A percentile compares a stretch with the other conserved stretches of the same genome.
These are phyloP conservation scores for Xylaria sp. DNA, from an alignment of 2,329 filamentous ascomycete genomes.

Conservation along the genomic window DNA sequence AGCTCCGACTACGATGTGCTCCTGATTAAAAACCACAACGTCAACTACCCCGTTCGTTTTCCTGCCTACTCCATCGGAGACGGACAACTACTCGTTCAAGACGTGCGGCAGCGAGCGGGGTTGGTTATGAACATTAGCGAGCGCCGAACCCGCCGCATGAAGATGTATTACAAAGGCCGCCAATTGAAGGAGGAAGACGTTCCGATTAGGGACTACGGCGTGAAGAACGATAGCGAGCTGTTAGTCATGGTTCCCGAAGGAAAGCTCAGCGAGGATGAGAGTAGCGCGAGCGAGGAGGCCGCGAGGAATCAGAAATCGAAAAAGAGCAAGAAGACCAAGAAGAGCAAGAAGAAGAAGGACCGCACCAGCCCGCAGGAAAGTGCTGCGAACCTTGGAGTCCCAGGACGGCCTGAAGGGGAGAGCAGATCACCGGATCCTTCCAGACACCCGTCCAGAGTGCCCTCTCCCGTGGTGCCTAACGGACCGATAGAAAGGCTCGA, in stretches of 20 bases:
- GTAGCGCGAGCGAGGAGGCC: constrained; percentile 48
- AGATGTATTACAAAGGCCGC: constrained; percentile 73
- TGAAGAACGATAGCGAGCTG: constrained; percentile 66
- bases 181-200: constrained; percentile 66
- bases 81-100: constrained; percentile 67
- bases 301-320: constrained; percentile 46
- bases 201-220: constrained; percentile 60
- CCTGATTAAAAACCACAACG: constrained; percentile 67
- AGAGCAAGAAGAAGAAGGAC: constrained; percentile 43
- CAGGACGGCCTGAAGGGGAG: constrained; percentile 41
- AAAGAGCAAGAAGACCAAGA: constrained; percentile 42
- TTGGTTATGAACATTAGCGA: constrained; percentile 66
- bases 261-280: constrained; percentile 41
- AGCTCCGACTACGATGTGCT: constrained; percentile 68
- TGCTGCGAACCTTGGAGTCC: constrained; percentile 43
- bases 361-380: constrained; percentile 49
- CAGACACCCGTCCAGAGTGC: constrained; percentile 44
- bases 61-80: constrained; percentile 76
- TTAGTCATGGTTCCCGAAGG: constrained; percentile 60
- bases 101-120: constrained; percentile 68
- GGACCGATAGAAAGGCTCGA: constrained; percentile 65
- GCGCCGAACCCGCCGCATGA: constrained; percentile 55
- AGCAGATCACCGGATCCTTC: constrained; percentile 38
- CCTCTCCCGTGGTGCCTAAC: constrained; percentile 41
- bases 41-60: constrained; percentile 71